Evolutionary conservation across 495 filamentous ascomycete genomes (phyloP).

Genomic region (Chaetomium cochliodes): DNA sequence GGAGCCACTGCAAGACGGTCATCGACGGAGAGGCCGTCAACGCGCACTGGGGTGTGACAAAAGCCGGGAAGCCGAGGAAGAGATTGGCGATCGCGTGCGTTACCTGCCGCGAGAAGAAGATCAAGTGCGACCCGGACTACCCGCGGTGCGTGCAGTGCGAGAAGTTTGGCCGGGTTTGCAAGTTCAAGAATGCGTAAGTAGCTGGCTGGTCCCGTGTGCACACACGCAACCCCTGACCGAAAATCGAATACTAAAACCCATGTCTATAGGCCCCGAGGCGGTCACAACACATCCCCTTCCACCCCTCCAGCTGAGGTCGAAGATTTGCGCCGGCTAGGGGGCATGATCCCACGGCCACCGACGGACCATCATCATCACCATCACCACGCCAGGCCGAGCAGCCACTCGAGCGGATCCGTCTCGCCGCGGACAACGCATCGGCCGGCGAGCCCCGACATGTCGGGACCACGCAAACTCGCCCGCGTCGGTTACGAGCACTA

Average conservation of each 20-base stretch:
- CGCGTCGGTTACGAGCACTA: conserved; percentile 45
- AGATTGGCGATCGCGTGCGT: conserved; percentile 84
- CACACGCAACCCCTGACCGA: not conserved
- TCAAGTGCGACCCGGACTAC: conserved; percentile 87
- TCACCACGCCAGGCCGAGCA: conserved; percentile 38
- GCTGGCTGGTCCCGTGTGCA: not conserved
- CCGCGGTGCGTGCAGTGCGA: conserved; percentile 87
- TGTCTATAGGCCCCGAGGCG: conserved; percentile 48
- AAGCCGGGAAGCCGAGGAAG: conserved; percentile 88
- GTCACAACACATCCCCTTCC: conserved; percentile 40
- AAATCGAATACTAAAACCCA: not conserved
- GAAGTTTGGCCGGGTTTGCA: conserved; percentile 80
- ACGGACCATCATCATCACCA: conserved; percentile 16
- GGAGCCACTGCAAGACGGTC: conserved; percentile 74
- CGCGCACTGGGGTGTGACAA: conserved; percentile 89
- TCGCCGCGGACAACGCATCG: conserved; percentile 44
- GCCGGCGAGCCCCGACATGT: conserved; percentile 33
- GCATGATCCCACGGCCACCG: conserved; percentile 11
- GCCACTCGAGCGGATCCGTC: conserved; percentile 44
- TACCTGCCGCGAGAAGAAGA: conserved; percentile 93
- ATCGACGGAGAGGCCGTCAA: conserved; percentile 87
- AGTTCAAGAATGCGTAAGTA: conserved; percentile 87
- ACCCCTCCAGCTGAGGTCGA: conserved; percentile 51
- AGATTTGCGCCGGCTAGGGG: conserved; percentile 39
- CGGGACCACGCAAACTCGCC: conserved; percentile 42